A percentile compares a stretch with the other conserved stretches of the same genome.
Evolutionary conservation across 305 asterid genomes (phyloP).

Genomic region (Fraxinus greggii): DNA sequence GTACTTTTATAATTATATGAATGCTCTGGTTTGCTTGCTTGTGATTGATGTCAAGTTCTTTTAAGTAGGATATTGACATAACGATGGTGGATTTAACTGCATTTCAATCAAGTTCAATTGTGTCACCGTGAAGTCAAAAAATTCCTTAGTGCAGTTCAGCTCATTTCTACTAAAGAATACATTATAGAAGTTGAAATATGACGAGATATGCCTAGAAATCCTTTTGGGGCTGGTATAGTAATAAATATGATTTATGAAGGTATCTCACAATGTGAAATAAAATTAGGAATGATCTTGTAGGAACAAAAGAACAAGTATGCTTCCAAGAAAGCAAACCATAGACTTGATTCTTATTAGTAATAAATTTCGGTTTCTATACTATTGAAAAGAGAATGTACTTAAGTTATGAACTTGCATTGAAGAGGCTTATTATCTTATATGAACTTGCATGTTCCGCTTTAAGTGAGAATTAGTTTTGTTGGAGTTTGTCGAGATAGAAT

Average conservation of each 20-base stretch:
- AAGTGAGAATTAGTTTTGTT: neutral
- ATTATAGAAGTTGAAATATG: neutral
- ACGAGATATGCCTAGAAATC: neutral
- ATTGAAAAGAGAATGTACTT: neutral
- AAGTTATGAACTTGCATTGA: neutral
- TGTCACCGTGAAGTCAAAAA: constrained; percentile 2
- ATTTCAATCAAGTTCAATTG: neutral
- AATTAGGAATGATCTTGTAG: neutral
- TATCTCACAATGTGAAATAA: neutral
- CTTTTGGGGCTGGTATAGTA: neutral
- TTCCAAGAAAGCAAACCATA: neutral
- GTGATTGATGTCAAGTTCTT: constrained; percentile 1
- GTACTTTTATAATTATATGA: constrained; percentile 36
- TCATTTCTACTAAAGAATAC: neutral
- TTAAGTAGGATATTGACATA: neutral
- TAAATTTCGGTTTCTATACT: neutral
- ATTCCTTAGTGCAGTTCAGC: neutral
- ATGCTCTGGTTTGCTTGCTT: neutral
- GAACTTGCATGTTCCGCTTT: neutral
- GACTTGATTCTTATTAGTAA: neutral
- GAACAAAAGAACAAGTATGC: neutral
- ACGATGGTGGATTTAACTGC: neutral
- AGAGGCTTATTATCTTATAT: neutral
- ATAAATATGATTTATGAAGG: neutral
- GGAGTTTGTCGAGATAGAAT: neutral